phyloP scores from a whole-genome alignment of 164 flowering plant genomes.

The Tinospora cordifolia region DNA sequence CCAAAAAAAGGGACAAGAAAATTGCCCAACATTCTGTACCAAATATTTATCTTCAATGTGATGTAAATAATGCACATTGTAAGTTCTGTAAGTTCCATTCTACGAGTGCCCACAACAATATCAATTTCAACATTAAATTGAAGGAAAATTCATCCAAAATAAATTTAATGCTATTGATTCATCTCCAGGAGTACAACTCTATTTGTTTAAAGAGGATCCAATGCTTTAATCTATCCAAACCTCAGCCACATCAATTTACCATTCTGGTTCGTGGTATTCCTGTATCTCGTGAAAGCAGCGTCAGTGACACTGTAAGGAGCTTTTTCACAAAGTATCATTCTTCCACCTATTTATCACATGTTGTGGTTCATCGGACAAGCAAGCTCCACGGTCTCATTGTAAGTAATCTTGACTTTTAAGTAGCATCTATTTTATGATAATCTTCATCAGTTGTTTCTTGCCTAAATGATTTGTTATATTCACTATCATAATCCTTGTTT shows the following conservation, averaged over 20 bases:
- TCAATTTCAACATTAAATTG: background rate
- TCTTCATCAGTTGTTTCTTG: too few species aligned
- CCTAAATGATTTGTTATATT: too few species aligned
- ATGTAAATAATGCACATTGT: background rate
- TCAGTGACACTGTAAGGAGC: constrained; percentile 59
- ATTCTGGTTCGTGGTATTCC: constrained; percentile 78
- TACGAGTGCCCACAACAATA: background rate
- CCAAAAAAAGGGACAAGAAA: too few species aligned
- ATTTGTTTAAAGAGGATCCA: constrained; percentile 60
- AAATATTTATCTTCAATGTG: too few species aligned
- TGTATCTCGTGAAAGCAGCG: constrained; percentile 36
- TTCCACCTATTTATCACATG: constrained; percentile 67
- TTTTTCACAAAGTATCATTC: constrained; percentile 71
- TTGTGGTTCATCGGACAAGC: constrained; percentile 59
- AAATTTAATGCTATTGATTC: constrained; percentile 14
- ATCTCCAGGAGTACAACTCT: constrained; percentile 70
- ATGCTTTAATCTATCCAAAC: constrained; percentile 63
- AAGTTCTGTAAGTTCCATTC: background rate
- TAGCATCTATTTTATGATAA: background rate
- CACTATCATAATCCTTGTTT: background rate
- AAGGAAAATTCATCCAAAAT: background rate
- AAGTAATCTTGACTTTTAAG: constrained; percentile 29
- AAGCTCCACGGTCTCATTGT: constrained; percentile 60
- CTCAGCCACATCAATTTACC: constrained; percentile 82
- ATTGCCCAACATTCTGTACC: too few species aligned